These are phyloP conservation scores for Myxozyma neglecta DNA, from an alignment of 805 yeast species.

Conservation along the genomic window DNA sequence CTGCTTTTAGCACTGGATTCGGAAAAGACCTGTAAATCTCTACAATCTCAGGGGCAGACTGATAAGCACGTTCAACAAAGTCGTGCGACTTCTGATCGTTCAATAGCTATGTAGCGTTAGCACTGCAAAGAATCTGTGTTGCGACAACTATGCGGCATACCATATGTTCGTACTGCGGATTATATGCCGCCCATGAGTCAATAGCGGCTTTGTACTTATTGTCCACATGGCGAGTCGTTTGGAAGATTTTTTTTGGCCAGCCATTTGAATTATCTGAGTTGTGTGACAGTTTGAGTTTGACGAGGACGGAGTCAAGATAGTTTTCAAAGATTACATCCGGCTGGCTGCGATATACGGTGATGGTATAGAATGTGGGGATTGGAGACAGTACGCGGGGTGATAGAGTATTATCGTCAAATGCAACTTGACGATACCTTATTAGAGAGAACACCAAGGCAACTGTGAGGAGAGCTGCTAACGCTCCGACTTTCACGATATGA, in stretches of 20 bases:
- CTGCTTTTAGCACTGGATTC: slow-evolving; percentile 25
- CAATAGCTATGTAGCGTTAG: slow-evolving; percentile 9
- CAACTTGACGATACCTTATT: slow-evolving; percentile 8
- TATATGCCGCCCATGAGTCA: slow-evolving; percentile 16
- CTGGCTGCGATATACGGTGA: slow-evolving; percentile 11
- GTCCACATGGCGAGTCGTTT: slow-evolving; percentile 11
- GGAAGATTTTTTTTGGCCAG: slow-evolving; percentile 29
- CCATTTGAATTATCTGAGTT: not conserved
- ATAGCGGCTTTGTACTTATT: slow-evolving; percentile 14
- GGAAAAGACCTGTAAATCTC: slow-evolving; percentile 20
- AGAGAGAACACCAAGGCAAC: slow-evolving; percentile 7
- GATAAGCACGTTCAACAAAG: slow-evolving; percentile 18
- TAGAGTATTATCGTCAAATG: not conserved
- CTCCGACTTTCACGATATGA: not conserved
- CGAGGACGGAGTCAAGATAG: slow-evolving; percentile 22
- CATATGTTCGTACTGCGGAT: slow-evolving; percentile 24
- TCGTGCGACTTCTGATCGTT: slow-evolving; percentile 12
- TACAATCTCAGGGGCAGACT: slow-evolving; percentile 24
- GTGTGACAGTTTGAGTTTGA: slow-evolving; percentile 11
- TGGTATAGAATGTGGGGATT: slow-evolving; percentile 8
- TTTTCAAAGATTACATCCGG: slow-evolving; percentile 22
- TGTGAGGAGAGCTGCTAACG: slow-evolving; percentile 2
- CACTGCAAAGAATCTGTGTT: not conserved
- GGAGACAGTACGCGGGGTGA: slow-evolving; percentile 19
- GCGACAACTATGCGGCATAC: not conserved